Evolutionary conservation across 768 basidiomycete species (phyloP).

Genomic region (Hemileccinum rubropunctum): DNA sequence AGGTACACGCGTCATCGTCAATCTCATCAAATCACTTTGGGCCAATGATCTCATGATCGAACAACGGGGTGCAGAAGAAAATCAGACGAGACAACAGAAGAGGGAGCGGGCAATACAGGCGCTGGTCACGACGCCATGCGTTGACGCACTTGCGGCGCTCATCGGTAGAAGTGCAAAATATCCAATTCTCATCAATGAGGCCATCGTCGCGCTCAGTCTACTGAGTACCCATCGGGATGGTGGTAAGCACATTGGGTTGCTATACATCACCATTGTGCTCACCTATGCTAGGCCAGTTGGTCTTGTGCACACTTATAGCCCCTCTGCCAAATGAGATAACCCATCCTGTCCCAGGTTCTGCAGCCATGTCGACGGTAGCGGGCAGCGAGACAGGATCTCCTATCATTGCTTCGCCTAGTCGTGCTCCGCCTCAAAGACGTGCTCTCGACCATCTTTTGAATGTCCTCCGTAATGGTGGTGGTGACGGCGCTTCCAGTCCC

Average conservation of each 20-base stretch:
- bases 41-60: conserved; percentile 42
- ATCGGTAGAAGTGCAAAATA: conserved; percentile 76
- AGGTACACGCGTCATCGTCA: conserved; percentile 84
- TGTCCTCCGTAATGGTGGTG: conserved; percentile 50
- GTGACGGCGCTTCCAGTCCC: conserved; percentile 39
- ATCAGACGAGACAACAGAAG: conserved; percentile 44
- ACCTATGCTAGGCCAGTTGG: conserved; percentile 50
- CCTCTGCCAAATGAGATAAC: conserved; percentile 44
- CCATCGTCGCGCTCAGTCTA: conserved; percentile 77
- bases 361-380: conserved; percentile 36
- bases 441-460: conserved; percentile 67
- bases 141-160: conserved; percentile 64
- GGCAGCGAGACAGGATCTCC: conserved; percentile 49
- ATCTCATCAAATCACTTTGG: conserved; percentile 79
- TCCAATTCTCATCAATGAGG: conserved; percentile 86
- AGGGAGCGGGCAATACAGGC: conserved; percentile 52
- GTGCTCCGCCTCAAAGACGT: conserved; percentile 45
- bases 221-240: conserved; percentile 64
- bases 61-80: conserved; percentile 30
- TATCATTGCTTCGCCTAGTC: conserved; percentile 42
- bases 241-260: conserved; percentile 42
- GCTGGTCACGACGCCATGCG: conserved; percentile 52
- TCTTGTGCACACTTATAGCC: conserved; percentile 56
- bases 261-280: background rate
- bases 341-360: conserved; percentile 30